These are phyloP conservation scores for Boletus bicolor DNA, from an alignment of 768 basidiomycete genomes.

Conservation along the genomic window DNA sequence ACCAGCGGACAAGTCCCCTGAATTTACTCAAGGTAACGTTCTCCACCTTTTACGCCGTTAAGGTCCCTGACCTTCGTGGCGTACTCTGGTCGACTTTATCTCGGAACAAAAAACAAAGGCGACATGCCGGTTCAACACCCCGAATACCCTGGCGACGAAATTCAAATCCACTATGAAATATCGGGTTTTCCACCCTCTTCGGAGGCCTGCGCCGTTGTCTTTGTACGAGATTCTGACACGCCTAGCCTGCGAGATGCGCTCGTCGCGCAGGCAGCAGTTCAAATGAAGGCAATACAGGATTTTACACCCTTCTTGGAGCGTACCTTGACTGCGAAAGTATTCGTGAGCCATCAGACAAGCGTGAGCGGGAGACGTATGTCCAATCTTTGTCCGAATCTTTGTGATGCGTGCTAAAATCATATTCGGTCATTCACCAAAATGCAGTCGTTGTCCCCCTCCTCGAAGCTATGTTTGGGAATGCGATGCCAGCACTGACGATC, in stretches of 20 bases:
- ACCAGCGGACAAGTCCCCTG: slow-evolving; percentile 33
- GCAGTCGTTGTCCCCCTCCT: slow-evolving; percentile 22
- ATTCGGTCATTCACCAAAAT: neutral
- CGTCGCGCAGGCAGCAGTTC: slow-evolving; percentile 8
- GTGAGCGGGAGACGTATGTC: slow-evolving; percentile 17
- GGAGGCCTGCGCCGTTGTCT: slow-evolving; percentile 45
- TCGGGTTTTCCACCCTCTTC: slow-evolving; percentile 41
- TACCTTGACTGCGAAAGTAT: slow-evolving; percentile 27
- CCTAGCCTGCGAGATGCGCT: slow-evolving; percentile 4
- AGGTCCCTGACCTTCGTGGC: neutral
- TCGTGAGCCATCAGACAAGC: slow-evolving; percentile 14
- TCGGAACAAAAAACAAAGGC: slow-evolving; percentile 8
- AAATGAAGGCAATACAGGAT: slow-evolving; percentile 11
- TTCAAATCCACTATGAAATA: slow-evolving; percentile 44
- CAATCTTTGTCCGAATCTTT: neutral
- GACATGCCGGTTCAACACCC: slow-evolving; percentile 7
- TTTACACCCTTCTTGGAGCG: slow-evolving; percentile 22
- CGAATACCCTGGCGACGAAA: slow-evolving; percentile 2
- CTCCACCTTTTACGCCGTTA: neutral
- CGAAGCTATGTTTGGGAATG: slow-evolving; percentile 17
- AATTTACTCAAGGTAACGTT: slow-evolving; percentile 40
- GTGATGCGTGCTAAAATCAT: neutral
- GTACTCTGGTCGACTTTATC: neutral
- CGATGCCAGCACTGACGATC: slow-evolving; percentile 29
- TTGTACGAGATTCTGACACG: slow-evolving; percentile 32